These are phyloP conservation scores for Acanthamoeba healyi DNA, from an alignment of 208 protist genomes.

Conservation along the genomic window DNA sequence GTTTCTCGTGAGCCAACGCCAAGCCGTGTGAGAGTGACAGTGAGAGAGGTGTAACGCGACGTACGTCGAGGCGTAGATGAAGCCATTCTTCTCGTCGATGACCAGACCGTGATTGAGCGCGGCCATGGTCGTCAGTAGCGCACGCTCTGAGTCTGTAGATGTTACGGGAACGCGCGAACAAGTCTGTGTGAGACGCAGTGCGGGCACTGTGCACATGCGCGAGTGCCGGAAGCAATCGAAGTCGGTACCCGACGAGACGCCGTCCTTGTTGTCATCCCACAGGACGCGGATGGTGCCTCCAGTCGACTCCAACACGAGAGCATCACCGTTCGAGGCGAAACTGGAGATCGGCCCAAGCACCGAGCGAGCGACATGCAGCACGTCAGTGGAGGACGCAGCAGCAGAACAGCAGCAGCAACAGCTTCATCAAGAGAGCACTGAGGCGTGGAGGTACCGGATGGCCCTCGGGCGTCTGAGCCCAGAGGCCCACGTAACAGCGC, in stretches of 20 bases:
- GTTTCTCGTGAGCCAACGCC: background rate
- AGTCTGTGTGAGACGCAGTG: no score
- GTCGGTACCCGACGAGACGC: background rate
- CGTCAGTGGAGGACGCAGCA: no score
- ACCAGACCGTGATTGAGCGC: background rate
- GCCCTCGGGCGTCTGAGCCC: background rate
- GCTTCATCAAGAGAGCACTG: background rate
- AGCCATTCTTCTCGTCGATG: constrained; percentile 5
- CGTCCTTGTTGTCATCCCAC: constrained; percentile 39
- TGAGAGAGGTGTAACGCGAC: background rate
- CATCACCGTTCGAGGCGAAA: constrained; percentile 31
- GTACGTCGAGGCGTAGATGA: constrained; percentile 28
- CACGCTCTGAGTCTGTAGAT: background rate
- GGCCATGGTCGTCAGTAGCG: background rate
- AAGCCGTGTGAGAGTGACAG: background rate
- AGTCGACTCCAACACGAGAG: background rate
- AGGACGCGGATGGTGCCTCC: background rate
- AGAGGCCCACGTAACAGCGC: background rate
- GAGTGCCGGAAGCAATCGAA: background rate
- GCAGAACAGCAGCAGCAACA: background rate
- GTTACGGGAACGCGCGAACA: no score
- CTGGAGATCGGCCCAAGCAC: no score
- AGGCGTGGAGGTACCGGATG: background rate
- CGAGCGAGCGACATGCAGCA: no score
- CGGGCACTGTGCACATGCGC: no score